phyloP scores from a whole-genome alignment of 257 asterid genomes.

The Fraxinus anomala region DNA sequence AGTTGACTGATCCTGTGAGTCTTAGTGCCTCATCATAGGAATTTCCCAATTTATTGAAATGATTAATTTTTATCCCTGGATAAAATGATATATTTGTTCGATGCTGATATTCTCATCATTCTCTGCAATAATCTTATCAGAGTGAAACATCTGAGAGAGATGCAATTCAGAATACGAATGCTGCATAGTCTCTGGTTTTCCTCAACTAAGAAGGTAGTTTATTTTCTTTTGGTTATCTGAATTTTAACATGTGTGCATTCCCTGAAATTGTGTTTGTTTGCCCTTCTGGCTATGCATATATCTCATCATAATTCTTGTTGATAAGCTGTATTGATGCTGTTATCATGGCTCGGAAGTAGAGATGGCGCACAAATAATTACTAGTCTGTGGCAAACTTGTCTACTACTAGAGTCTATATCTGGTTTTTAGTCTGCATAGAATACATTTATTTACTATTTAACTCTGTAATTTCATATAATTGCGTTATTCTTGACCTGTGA shows the following conservation, averaged over 20 bases:
- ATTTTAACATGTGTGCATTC: neutral
- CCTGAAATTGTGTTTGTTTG: slow-evolving; percentile 8
- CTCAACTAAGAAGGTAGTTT: slow-evolving; percentile 24
- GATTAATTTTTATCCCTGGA: neutral
- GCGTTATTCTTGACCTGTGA: neutral
- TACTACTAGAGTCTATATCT: neutral
- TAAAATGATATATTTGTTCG: slow-evolving; percentile 1
- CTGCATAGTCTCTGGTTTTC: slow-evolving; percentile 18
- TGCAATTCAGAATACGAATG: slow-evolving; percentile 25
- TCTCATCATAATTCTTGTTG: neutral
- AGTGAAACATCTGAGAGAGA: slow-evolving; percentile 32
- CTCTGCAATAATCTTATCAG: slow-evolving; percentile 29
- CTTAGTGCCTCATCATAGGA: slow-evolving; percentile 7
- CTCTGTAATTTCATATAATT: neutral
- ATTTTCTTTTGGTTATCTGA: slow-evolving; percentile 17
- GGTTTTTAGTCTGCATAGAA: neutral
- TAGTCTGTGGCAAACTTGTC: neutral
- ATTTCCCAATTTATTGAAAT: slow-evolving; percentile 5
- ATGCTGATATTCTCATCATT: slow-evolving; percentile 2
- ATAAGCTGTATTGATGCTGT: neutral
- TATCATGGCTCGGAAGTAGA: neutral
- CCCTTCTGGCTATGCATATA: slow-evolving; percentile 12
- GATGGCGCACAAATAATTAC: neutral
- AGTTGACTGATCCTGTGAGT: slow-evolving; percentile 47
- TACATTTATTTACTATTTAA: neutral